Evolutionary conservation across 148 eudicot genomes (phyloP).

Genomic region (Diospyros kaki): DNA sequence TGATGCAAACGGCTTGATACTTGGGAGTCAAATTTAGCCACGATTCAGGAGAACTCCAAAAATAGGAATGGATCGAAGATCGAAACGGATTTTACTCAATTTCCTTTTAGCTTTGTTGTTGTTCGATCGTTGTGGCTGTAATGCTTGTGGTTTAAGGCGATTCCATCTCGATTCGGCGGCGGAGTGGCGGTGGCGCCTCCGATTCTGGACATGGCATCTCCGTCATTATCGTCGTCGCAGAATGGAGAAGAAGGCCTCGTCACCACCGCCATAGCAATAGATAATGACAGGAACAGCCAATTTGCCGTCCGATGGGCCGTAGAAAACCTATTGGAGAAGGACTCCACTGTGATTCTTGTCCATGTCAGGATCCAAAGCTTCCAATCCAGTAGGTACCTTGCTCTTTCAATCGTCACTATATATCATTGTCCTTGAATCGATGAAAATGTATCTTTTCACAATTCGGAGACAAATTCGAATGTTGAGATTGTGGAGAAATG

Average conservation of each 20-base stretch:
- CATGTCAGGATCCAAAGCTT: conserved; percentile 46
- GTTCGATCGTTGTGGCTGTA: background rate
- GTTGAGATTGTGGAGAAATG: too few species aligned
- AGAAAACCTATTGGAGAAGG: conserved; percentile 41
- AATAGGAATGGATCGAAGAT: background rate
- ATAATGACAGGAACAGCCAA: conserved; percentile 67
- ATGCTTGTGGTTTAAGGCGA: background rate
- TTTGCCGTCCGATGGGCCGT: conserved; percentile 69
- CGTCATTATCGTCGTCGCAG: conserved; percentile 1
- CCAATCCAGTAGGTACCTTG: conserved; percentile 27
- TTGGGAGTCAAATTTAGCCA: conserved; percentile 1
- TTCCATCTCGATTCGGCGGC: background rate
- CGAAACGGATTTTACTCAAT: too few species aligned
- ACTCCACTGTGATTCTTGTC: conserved; percentile 32
- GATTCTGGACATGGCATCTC: background rate
- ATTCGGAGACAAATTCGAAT: too few species aligned
- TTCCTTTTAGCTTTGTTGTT: background rate
- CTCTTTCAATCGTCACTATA: background rate
- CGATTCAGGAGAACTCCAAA: background rate
- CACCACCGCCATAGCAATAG: conserved; percentile 47
- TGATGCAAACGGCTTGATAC: too few species aligned
- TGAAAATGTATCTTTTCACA: too few species aligned
- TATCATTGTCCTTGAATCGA: too few species aligned
- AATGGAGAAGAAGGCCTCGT: background rate
- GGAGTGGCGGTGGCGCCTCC: background rate